Conservation (phyloP, 2,329 filamentous ascomycete genomes). For the Didymellaceae sp. region DNA sequence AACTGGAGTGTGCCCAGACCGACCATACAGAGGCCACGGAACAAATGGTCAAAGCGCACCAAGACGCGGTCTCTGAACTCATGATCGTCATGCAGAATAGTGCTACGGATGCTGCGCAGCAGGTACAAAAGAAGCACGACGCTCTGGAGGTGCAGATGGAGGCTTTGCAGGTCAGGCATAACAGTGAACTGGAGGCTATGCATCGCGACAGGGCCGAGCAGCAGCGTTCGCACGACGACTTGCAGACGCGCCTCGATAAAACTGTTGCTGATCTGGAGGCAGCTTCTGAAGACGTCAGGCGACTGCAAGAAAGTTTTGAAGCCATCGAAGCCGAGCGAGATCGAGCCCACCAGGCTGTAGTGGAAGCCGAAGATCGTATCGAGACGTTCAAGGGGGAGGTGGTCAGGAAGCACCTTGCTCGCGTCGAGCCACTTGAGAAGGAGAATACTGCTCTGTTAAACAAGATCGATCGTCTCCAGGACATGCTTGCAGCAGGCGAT, state of each 20-base stretch:
- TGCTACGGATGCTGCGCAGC: constrained; percentile 40
- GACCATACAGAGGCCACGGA: constrained; percentile 36
- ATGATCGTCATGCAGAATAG: constrained; percentile 45
- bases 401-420: constrained; percentile 44
- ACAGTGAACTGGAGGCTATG: constrained; percentile 28
- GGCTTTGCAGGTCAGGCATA: constrained; percentile 24
- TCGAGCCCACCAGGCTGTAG: constrained; percentile 25
- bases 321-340: constrained; percentile 28
- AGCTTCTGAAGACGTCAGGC: constrained; percentile 17
- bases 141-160: constrained; percentile 32
- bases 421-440: constrained; percentile 43
- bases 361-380: constrained; percentile 43
- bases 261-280: constrained; percentile 12
- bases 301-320: constrained; percentile 21
- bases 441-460: constrained; percentile 40
- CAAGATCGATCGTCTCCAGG: constrained; percentile 44
- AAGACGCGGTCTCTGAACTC: constrained; percentile 45
- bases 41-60: constrained; percentile 43
- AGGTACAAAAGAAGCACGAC: constrained; percentile 44
- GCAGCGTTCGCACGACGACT: constrained; percentile 20
- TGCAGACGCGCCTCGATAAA: constrained; percentile 30
- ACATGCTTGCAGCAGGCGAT: constrained; percentile 45
- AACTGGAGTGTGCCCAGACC: constrained; percentile 37
- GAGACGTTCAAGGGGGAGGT: constrained; percentile 47
- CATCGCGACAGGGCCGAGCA: constrained; percentile 28